A percentile compares a stretch with the other conserved stretches of the same genome.
Evolutionary conservation across 495 filamentous ascomycete species (phyloP).

Genomic region (Clohesyomyces aquaticus): DNA sequence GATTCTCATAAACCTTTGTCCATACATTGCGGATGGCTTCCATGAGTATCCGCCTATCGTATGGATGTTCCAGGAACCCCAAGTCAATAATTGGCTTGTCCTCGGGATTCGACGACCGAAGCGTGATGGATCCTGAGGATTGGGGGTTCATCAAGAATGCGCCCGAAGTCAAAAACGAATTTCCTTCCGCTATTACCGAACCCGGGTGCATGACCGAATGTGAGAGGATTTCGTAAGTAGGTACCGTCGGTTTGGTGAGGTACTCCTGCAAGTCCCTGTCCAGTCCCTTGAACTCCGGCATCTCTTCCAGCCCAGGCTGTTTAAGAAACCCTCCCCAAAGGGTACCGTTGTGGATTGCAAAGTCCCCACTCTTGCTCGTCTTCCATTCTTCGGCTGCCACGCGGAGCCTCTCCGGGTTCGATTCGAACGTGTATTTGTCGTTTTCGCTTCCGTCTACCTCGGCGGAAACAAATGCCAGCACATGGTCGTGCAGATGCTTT

Average conservation of each 20-base stretch:
- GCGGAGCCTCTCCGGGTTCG: slow-evolving; percentile 7
- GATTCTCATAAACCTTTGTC: slow-evolving; percentile 51
- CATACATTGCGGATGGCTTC: slow-evolving; percentile 55
- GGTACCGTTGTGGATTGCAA: slow-evolving; percentile 17
- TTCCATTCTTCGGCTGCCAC: slow-evolving; percentile 27
- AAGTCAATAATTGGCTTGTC: slow-evolving; percentile 35
- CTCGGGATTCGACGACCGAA: slow-evolving; percentile 23
- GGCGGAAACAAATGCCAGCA: slow-evolving; percentile 26
- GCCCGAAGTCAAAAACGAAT: slow-evolving; percentile 15
- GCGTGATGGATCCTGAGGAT: slow-evolving; percentile 30
- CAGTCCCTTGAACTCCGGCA: slow-evolving; percentile 26
- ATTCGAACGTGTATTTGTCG: slow-evolving; percentile 34
- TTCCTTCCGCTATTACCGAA: slow-evolving; percentile 16
- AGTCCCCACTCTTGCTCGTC: slow-evolving; percentile 24
- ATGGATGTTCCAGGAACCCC: slow-evolving; percentile 50
- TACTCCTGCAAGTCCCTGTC: slow-evolving; percentile 20
- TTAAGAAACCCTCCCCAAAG: slow-evolving; percentile 33
- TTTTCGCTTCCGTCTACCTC: slow-evolving; percentile 32
- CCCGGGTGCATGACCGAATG: slow-evolving; percentile 13
- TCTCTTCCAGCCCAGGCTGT: slow-evolving; percentile 20
- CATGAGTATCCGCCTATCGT: slow-evolving; percentile 59
- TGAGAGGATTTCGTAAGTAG: slow-evolving; percentile 21
- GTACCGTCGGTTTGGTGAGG: slow-evolving; percentile 21
- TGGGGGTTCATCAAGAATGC: slow-evolving; percentile 36
- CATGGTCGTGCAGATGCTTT: slow-evolving; percentile 74